These are phyloP conservation scores for Starmera dryadoides DNA, from an alignment of 805 yeast species.

Conservation along the genomic window DNA sequence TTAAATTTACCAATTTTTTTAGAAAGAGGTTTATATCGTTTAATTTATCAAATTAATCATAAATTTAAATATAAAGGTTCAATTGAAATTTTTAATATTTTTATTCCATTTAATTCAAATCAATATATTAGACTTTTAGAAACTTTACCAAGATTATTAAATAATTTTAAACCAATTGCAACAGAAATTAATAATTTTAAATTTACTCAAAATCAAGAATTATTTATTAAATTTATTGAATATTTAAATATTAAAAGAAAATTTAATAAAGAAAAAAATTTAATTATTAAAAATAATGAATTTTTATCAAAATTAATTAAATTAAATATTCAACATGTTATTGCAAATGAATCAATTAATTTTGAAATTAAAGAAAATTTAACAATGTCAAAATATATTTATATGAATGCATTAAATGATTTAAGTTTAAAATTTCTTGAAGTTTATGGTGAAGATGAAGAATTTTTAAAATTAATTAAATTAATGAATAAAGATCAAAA, in stretches of 20 bases:
- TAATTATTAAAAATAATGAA: slow-evolving; percentile 5
- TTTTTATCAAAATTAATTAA: slow-evolving; percentile 3
- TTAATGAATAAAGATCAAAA: too few relatives aligned
- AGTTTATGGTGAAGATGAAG: not conserved
- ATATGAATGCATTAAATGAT: slow-evolving; percentile 6
- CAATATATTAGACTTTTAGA: not conserved
- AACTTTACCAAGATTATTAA: not conserved
- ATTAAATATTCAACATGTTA: too few relatives aligned
- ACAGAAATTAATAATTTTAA: not conserved
- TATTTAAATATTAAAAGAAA: slow-evolving; percentile 4
- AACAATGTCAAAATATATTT: slow-evolving; percentile 11
- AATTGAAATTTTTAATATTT: not conserved
- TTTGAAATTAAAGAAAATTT: slow-evolving; percentile 2
- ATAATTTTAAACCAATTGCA: not conserved
- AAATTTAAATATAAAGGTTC: not conserved
- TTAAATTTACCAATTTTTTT: too few relatives aligned
- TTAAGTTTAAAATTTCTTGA: slow-evolving; percentile 3
- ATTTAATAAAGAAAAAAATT: too few relatives aligned
- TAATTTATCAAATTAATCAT: not conserved
- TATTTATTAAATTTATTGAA: slow-evolving; percentile 1
- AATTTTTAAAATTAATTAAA: too few relatives aligned
- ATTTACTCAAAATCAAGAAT: not conserved
- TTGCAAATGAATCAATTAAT: too few relatives aligned
- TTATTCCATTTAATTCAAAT: not conserved
- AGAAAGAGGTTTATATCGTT: not conserved